These are phyloP conservation scores for Eucalyptus urophylla DNA, from an alignment of 345 rosid species.

Conservation along the genomic window DNA sequence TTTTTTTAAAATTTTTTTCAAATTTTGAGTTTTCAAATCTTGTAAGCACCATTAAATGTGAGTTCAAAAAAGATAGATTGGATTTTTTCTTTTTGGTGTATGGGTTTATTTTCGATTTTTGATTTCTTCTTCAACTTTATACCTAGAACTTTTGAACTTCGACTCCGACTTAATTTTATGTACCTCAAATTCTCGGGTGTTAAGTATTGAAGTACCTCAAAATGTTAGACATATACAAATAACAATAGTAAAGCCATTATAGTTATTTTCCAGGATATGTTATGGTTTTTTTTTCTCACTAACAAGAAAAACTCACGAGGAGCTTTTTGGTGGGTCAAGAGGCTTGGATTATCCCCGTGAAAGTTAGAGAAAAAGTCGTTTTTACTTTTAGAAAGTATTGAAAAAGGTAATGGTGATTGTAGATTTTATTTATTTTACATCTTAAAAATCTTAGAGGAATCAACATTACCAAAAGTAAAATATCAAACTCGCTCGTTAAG, in stretches of 20 bases:
- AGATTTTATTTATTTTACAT: neutral
- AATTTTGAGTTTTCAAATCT: neutral
- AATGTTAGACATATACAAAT: neutral
- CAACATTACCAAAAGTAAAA: neutral
- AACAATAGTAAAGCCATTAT: neutral
- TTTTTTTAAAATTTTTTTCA: neutral
- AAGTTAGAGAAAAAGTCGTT: neutral
- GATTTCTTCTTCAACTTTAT: neutral
- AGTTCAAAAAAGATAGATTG: neutral
- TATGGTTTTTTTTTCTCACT: neutral
- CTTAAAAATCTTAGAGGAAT: neutral
- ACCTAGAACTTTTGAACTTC: neutral
- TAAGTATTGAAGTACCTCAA: neutral
- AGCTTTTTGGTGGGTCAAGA: neutral
- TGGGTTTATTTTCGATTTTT: neutral
- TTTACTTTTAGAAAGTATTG: neutral
- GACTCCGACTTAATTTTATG: neutral
- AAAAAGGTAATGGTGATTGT: neutral
- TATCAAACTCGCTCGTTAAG: neutral
- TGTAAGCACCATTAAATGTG: neutral
- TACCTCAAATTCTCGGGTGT: neutral
- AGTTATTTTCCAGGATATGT: neutral
- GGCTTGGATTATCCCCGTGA: neutral
- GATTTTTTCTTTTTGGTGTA: rapidly evolving
- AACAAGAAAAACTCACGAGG: neutral